phyloP scores from a whole-genome alignment of 305 asterid species.

The Ilex paraguariensis region DNA sequence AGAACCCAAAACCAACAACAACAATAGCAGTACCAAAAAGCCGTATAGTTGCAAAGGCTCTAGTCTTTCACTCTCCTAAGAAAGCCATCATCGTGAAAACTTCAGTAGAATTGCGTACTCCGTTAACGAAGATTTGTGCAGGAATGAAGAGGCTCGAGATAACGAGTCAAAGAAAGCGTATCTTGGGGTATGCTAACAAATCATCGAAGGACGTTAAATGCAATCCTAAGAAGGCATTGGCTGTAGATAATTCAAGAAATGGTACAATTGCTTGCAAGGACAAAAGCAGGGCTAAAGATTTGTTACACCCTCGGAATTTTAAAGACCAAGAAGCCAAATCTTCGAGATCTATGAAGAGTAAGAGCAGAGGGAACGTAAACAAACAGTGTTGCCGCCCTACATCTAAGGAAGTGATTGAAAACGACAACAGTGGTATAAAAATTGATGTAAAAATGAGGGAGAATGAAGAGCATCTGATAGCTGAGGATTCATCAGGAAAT shows the following conservation, averaged over 20 bases:
- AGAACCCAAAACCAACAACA: conserved; percentile 40
- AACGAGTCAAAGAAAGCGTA: conserved; percentile 53
- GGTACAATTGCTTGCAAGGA: conserved; percentile 26
- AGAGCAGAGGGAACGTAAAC: conserved; percentile 28
- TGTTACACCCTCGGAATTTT: conserved; percentile 15
- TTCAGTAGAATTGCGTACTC: conserved; percentile 52
- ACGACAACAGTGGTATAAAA: conserved; percentile 11
- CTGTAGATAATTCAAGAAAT: conserved; percentile 16
- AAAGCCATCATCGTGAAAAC: conserved; percentile 49
- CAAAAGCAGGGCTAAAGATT: conserved; percentile 22
- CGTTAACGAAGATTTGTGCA: conserved; percentile 52
- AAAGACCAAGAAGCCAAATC: conserved; percentile 25
- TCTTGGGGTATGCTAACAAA: conserved; percentile 35
- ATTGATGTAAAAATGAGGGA: conserved; percentile 8
- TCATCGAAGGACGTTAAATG: conserved; percentile 21
- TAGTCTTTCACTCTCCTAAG: conserved; percentile 64
- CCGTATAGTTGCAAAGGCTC: conserved; percentile 53
- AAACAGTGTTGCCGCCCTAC: conserved; percentile 13
- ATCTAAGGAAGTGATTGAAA: conserved; percentile 20
- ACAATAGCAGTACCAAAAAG: conserved; percentile 34
- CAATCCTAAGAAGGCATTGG: conserved; percentile 15
- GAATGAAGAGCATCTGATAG: conserved; percentile 8
- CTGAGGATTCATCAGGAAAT: conserved; percentile 9
- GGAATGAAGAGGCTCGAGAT: conserved; percentile 70
- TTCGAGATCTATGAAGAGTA: conserved; percentile 25